Evolutionary conservation across 805 yeast species (phyloP).

Genomic region (Yarrowia sp.): DNA sequence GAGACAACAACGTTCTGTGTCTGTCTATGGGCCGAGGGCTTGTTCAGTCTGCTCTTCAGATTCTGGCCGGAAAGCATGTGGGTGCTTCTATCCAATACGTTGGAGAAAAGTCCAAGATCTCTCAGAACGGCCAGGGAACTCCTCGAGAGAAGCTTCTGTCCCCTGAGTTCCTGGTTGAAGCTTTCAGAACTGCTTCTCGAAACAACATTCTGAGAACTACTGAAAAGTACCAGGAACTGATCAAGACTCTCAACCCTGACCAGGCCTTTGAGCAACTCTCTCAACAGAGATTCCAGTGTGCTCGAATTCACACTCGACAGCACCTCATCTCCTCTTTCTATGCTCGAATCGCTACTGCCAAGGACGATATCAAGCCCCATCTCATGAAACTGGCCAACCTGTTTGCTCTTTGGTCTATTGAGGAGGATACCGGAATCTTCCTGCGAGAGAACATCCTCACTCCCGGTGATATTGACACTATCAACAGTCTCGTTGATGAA

Average conservation of each 20-base stretch:
- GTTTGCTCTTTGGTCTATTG: constrained; percentile 71
- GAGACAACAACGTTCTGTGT: constrained; percentile 87
- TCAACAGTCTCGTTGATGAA: constrained; percentile 55
- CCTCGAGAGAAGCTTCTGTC: constrained; percentile 42
- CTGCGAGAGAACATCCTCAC: constrained; percentile 66
- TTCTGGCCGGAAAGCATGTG: constrained; percentile 55
- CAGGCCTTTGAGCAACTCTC: constrained; percentile 53
- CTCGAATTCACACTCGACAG: constrained; percentile 52
- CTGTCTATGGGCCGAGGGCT: constrained; percentile 83
- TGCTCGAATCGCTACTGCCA: constrained; percentile 50
- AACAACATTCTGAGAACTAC: constrained; percentile 50
- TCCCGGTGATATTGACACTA: constrained; percentile 55
- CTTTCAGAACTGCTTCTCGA: constrained; percentile 51
- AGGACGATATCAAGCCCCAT: constrained; percentile 56
- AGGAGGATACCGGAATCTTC: constrained; percentile 75
- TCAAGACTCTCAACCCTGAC: constrained; percentile 44
- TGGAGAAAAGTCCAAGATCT: constrained; percentile 20
- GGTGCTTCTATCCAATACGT: constrained; percentile 58
- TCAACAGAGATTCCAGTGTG: constrained; percentile 53
- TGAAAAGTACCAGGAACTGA: constrained; percentile 45
- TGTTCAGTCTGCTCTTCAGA: constrained; percentile 57
- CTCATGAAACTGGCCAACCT: constrained; percentile 64
- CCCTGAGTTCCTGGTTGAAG: constrained; percentile 46
- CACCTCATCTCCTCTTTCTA: constrained; percentile 52
- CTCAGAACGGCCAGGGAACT: constrained; percentile 41